Conservation (phyloP, 2,329 filamentous ascomycete genomes). For the Fusarium sp. region DNA sequence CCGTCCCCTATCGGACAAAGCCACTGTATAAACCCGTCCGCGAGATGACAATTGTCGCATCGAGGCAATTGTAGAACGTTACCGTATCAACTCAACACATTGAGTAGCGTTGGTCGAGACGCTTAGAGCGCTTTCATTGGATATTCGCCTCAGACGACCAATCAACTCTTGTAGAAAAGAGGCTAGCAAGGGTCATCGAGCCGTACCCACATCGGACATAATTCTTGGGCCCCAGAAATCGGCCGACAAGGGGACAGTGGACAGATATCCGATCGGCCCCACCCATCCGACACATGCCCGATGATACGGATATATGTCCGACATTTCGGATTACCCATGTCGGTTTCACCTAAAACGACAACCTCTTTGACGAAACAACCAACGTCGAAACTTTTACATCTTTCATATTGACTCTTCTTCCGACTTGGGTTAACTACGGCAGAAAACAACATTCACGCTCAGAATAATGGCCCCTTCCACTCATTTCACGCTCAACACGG, state of each 20-base stretch:
- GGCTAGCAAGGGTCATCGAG: too few relatives aligned
- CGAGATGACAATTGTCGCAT: background rate
- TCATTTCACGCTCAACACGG: conserved; percentile 72
- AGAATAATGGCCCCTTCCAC: conserved; percentile 21
- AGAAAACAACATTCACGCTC: background rate
- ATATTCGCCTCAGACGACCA: too few relatives aligned
- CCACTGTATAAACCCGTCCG: background rate
- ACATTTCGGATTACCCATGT: background rate
- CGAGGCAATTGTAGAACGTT: background rate
- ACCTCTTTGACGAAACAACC: background rate
- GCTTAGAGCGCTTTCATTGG: too few relatives aligned
- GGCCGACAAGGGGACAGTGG: background rate
- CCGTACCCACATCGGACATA: conserved; percentile 3
- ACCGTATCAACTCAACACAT: too few relatives aligned
- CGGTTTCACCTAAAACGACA: background rate
- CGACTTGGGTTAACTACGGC: background rate
- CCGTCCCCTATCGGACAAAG: background rate
- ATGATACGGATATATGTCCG: background rate
- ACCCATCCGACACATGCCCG: background rate
- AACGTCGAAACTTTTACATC: background rate
- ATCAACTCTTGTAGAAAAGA: too few relatives aligned
- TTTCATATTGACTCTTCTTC: background rate
- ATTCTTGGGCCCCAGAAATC: background rate
- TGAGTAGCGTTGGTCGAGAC: too few relatives aligned
- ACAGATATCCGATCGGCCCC: background rate